Evolutionary conservation across 805 yeast species (phyloP).

Genomic region (Candida insectorum): DNA sequence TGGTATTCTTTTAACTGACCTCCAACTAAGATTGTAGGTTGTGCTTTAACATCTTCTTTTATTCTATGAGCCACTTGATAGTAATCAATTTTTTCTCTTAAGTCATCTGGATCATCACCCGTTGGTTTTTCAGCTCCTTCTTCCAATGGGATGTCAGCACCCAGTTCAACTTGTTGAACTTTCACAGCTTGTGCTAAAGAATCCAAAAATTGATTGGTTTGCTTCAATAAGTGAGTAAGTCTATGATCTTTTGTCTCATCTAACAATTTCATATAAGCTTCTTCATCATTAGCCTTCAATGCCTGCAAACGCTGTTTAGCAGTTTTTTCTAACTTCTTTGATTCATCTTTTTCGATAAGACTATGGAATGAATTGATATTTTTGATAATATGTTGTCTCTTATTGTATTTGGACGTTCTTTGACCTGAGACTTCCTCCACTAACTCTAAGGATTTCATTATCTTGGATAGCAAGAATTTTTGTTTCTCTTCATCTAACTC

Average conservation of each 20-base stretch:
- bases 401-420: slow-evolving; percentile 19
- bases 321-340: slow-evolving; percentile 68
- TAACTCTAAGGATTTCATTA: slow-evolving; percentile 28
- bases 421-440: slow-evolving; percentile 14
- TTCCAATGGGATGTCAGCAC: slow-evolving; percentile 23
- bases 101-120: slow-evolving; percentile 46
- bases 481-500: slow-evolving; percentile 52
- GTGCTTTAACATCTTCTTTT: slow-evolving; percentile 62
- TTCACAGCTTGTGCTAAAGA: slow-evolving; percentile 76
- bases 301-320: slow-evolving; percentile 90
- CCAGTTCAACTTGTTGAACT: slow-evolving; percentile 62
- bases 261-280: slow-evolving; percentile 76
- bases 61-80: slow-evolving; percentile 79
- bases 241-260: slow-evolving; percentile 87
- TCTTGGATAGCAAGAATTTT: slow-evolving; percentile 48
- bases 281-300: slow-evolving; percentile 83
- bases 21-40: slow-evolving; percentile 69
- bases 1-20: slow-evolving; percentile 79
- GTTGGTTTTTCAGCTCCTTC: slow-evolving; percentile 19
- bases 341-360: slow-evolving; percentile 69
- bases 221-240: slow-evolving; percentile 77
- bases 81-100: slow-evolving; percentile 68
- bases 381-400: slow-evolving; percentile 27
- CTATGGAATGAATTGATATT: slow-evolving; percentile 48
- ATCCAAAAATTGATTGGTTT: slow-evolving; percentile 74